Evolutionary conservation across 108 stramenopile species (phyloP).

Genomic region (Skeletonema tropicum): DNA sequence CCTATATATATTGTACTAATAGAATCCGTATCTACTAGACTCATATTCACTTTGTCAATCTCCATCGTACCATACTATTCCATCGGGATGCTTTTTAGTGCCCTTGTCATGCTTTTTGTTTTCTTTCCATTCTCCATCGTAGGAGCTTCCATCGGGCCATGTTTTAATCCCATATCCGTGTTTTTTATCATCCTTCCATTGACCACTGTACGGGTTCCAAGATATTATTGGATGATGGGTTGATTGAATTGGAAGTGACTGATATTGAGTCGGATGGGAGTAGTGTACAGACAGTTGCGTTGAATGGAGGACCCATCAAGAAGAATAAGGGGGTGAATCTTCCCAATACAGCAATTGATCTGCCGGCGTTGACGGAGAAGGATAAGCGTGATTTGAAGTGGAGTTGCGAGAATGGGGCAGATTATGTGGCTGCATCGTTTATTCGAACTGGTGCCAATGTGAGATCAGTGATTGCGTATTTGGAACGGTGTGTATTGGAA

Average conservation of each 20-base stretch:
- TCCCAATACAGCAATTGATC: constrained; percentile 75
- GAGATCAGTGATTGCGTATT: constrained; percentile 68
- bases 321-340: constrained; percentile 88
- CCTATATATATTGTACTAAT: no score
- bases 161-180: not conserved
- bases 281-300: constrained; percentile 58
- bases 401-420: constrained; percentile 70
- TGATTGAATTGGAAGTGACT: constrained; percentile 78
- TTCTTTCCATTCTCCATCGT: not conserved
- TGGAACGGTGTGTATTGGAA: constrained; percentile 67
- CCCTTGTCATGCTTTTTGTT: not conserved
- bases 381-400: constrained; percentile 83
- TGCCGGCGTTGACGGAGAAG: constrained; percentile 85
- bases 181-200: not conserved
- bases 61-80: no score
- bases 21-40: no score
- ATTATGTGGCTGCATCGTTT: constrained; percentile 90
- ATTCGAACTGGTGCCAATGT: constrained; percentile 85
- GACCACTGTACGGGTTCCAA: constrained; percentile 17
- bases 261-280: constrained; percentile 59
- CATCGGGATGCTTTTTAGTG: no score
- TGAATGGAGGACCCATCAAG: constrained; percentile 81
- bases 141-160: not conserved
- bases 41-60: no score
- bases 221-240: constrained; percentile 87